A percentile compares a stretch with the other conserved stretches of the same genome.
Conservation (phyloP, 495 filamentous ascomycete species). For the Aspergillus sclerotiicarbonarius region DNA sequence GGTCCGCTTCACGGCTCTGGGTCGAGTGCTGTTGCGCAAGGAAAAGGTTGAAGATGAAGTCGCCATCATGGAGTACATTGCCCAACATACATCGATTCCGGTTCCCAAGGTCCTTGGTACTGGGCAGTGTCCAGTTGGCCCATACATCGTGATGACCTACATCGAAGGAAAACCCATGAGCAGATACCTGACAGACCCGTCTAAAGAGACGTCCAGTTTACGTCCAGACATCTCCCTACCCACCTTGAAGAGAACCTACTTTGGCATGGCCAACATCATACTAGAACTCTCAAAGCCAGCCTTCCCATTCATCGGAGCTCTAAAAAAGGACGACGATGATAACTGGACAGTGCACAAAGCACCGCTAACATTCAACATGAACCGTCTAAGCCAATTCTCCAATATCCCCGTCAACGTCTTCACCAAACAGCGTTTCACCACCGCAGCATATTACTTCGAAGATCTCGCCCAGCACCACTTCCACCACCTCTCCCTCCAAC, state of each 20-base stretch:
- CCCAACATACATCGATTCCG: conserved; percentile 31
- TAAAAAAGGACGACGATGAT: conserved; percentile 20
- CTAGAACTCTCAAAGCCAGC: conserved; percentile 36
- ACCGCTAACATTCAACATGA: conserved; percentile 36
- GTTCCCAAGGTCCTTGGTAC: conserved; percentile 36
- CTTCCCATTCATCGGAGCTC: conserved; percentile 38
- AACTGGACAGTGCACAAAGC: conserved; percentile 17
- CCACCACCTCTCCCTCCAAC: conserved; percentile 41
- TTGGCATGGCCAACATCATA: conserved; percentile 31
- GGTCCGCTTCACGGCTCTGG: conserved; percentile 29
- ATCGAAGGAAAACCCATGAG: conserved; percentile 29
- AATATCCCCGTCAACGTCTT: conserved; percentile 21
- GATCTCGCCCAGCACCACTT: conserved; percentile 45
- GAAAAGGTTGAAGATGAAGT: conserved; percentile 41
- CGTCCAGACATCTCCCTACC: conserved; percentile 24
- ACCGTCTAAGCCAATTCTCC: conserved; percentile 25
- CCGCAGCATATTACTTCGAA: conserved; percentile 42
- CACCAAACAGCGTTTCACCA: conserved; percentile 18
- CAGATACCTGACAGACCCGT: conserved; percentile 21
- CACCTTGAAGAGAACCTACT: conserved; percentile 31
- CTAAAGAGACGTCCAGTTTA: conserved; percentile 17
- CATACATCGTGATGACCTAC: conserved; percentile 49
- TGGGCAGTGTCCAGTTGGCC: conserved; percentile 32
- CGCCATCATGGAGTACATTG: conserved; percentile 36
- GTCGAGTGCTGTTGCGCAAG: conserved; percentile 22